Conservation (phyloP, 495 filamentous ascomycete species). For the Melanomma pulvis-pyrius region DNA sequence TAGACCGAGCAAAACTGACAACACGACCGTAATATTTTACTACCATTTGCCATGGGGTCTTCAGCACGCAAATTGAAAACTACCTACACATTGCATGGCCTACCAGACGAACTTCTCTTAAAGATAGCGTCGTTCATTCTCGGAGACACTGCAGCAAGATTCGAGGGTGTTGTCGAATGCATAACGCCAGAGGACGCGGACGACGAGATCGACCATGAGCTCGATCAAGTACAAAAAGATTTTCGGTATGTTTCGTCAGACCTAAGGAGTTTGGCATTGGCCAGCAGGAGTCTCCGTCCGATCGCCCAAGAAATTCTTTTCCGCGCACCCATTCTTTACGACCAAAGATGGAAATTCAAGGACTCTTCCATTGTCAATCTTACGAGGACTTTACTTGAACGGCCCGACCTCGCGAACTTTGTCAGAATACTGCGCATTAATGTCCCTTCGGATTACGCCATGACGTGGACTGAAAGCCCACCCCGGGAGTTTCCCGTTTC, state of each 20-base stretch:
- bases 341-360: neutral
- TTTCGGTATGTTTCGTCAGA: neutral
- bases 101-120: neutral
- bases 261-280: neutral
- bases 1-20: too few relatives aligned
- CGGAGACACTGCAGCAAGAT: neutral
- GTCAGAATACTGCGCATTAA: neutral
- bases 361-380: neutral
- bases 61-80: too few relatives aligned
- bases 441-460: neutral
- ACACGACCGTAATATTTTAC: too few relatives aligned
- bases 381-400: neutral
- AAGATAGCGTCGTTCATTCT: neutral
- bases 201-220: neutral
- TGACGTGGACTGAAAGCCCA: neutral
- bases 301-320: conserved; percentile 2
- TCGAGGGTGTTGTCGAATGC: neutral
- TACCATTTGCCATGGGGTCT: too few relatives aligned
- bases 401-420: neutral
- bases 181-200: neutral
- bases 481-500: neutral
- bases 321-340: neutral
- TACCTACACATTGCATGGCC: neutral
- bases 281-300: neutral
- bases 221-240: neutral